A percentile compares a stretch with the other conserved stretches of the same genome.
These are phyloP conservation scores for Ramaria rubella DNA, from an alignment of 768 basidiomycete genomes.

Conservation along the genomic window DNA sequence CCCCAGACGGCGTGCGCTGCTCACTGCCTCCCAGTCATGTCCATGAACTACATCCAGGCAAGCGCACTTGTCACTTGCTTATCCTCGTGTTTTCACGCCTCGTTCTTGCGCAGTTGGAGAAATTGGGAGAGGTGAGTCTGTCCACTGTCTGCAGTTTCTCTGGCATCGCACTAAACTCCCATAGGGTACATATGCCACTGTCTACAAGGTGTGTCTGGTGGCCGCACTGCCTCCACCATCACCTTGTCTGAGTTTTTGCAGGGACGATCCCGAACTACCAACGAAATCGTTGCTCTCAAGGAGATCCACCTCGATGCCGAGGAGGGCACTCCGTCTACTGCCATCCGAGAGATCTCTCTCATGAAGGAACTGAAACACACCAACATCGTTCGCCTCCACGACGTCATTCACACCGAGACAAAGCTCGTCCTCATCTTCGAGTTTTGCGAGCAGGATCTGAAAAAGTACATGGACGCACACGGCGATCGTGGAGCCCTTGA, in stretches of 20 bases:
- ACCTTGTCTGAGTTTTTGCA: conserved; percentile 21
- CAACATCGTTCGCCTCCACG: conserved; percentile 97
- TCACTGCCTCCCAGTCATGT: conserved; percentile 3
- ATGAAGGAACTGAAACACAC: conserved; percentile 99
- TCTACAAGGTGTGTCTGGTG: conserved; percentile 74
- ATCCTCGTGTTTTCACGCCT: not conserved
- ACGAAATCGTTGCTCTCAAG: conserved; percentile 96
- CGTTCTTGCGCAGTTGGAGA: conserved; percentile 60
- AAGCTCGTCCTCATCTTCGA: conserved; percentile 98
- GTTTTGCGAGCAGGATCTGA: conserved; percentile 96
- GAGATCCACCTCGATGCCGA: conserved; percentile 99
- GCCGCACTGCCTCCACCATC: not conserved
- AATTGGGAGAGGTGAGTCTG: conserved; percentile 53
- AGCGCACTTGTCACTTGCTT: conserved; percentile 11
- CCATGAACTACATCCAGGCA: conserved; percentile 58
- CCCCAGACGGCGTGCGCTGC: not conserved
- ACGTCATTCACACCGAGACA: conserved; percentile 98
- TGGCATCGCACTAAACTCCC: not conserved
- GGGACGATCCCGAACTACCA: conserved; percentile 96
- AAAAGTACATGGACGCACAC: conserved; percentile 98
- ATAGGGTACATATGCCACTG: conserved; percentile 92
- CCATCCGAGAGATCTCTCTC: conserved; percentile 96
- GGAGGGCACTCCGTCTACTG: conserved; percentile 97
- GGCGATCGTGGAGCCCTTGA: conserved; percentile 95
- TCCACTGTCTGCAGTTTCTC: conserved; percentile 13